These are phyloP conservation scores for Arabidopsis lyrata DNA, from an alignment of 441 rosid genomes.

Conservation along the genomic window DNA sequence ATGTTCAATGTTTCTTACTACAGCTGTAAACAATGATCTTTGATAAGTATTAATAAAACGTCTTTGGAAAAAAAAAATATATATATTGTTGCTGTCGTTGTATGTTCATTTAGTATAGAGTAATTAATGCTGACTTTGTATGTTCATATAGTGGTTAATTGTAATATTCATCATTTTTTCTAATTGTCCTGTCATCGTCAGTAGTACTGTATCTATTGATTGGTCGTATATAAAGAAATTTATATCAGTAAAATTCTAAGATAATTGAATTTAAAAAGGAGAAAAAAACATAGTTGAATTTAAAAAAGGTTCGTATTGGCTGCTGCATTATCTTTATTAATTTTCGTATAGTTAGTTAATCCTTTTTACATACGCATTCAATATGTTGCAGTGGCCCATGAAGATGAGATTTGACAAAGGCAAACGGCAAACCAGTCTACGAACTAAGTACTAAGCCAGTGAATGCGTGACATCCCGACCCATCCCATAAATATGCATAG, in stretches of 20 bases:
- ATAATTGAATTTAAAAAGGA: background rate
- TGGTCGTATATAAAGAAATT: background rate
- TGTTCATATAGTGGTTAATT: background rate
- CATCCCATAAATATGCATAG: background rate
- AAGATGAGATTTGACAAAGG: background rate
- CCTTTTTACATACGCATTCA: background rate
- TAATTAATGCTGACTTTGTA: background rate
- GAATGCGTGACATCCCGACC: background rate
- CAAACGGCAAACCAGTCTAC: background rate
- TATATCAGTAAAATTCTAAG: background rate
- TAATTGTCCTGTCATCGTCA: background rate
- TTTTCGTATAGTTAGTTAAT: background rate
- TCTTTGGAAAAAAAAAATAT: too few species aligned
- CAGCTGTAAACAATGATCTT: too few species aligned
- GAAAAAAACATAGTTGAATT: too few species aligned
- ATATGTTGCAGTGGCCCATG: background rate
- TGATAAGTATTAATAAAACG: too few species aligned
- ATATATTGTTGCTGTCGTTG: background rate
- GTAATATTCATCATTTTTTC: background rate
- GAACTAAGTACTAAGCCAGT: background rate
- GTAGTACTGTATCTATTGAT: background rate
- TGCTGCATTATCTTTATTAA: background rate
- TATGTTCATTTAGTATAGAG: background rate
- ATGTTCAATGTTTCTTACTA: too few species aligned
- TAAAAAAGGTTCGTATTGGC: too few species aligned